Percentiles rank a stretch among this genome's conserved stretches.
Evolutionary conservation across 257 asterid genomes (phyloP).

Genomic region (Leptodermis oblonga): DNA sequence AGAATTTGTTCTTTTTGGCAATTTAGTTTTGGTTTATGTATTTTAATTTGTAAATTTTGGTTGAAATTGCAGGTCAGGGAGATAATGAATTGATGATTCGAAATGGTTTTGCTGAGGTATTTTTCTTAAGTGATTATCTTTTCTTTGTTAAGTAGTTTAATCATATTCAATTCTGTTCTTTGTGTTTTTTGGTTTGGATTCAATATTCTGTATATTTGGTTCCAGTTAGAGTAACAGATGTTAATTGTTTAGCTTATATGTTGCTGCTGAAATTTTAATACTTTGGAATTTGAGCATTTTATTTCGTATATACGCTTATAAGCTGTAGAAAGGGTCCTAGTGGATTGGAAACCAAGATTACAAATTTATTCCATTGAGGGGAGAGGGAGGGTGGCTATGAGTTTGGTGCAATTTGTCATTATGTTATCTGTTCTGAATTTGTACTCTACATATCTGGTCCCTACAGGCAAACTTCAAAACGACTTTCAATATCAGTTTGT

Average conservation of each 20-base stretch:
- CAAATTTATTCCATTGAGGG: neutral
- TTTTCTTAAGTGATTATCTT: neutral
- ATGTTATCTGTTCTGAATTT: neutral
- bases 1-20: neutral
- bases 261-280: neutral
- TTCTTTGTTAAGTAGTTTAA: neutral
- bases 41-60: slow-evolving; percentile 5
- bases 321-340: neutral
- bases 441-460: neutral
- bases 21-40: neutral
- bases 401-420: neutral
- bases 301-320: neutral
- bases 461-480: no score
- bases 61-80: slow-evolving; percentile 33
- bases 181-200: no score
- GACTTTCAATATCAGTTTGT: neutral
- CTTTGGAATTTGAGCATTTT: neutral
- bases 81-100: slow-evolving; percentile 17
- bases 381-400: neutral
- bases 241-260: neutral
- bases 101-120: slow-evolving; percentile 39
- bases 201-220: neutral
- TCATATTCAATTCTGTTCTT: neutral
- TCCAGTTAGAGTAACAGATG: neutral
- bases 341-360: neutral